These are phyloP conservation scores for Vitis hybrid DNA, from an alignment of 177 flowering plant genomes.

Conservation along the genomic window DNA sequence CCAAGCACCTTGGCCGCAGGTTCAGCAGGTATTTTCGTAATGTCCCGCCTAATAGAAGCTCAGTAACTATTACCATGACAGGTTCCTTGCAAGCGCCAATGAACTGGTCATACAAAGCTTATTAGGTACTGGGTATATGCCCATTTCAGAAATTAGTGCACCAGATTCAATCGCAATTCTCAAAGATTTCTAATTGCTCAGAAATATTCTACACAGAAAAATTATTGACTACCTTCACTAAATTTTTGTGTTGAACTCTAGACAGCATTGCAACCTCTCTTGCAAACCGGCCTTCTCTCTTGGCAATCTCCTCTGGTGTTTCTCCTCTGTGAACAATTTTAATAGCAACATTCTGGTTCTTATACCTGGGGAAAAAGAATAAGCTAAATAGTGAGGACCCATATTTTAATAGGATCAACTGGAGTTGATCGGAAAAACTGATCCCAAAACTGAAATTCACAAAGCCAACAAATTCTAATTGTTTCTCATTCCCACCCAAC, in stretches of 20 bases:
- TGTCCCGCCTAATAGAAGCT: slow-evolving; percentile 80
- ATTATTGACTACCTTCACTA: slow-evolving; percentile 58
- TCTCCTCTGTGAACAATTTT: slow-evolving; percentile 45
- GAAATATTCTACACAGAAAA: background rate
- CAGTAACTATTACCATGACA: slow-evolving; percentile 75
- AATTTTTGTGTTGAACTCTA: slow-evolving; percentile 72
- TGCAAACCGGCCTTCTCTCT: slow-evolving; percentile 43
- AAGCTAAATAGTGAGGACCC: too few relatives aligned
- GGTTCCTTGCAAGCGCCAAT: slow-evolving; percentile 82
- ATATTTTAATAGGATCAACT: too few relatives aligned
- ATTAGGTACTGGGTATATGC: background rate
- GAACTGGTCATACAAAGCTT: slow-evolving; percentile 47
- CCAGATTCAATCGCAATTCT: background rate
- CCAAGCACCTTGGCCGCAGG: slow-evolving; percentile 64
- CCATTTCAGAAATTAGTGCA: background rate
- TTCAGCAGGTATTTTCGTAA: slow-evolving; percentile 61
- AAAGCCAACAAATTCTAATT: too few relatives aligned
- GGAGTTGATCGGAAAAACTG: too few relatives aligned
- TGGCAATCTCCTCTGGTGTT: slow-evolving; percentile 46
- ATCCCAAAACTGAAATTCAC: too few relatives aligned
- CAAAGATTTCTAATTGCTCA: background rate
- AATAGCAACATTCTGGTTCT: slow-evolving; percentile 44
- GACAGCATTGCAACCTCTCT: slow-evolving; percentile 80
- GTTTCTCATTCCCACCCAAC: too few relatives aligned
- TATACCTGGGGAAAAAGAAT: slow-evolving; percentile 30